phyloP scores from a whole-genome alignment of 2,329 filamentous ascomycete species.

The Penicillium sp. region DNA sequence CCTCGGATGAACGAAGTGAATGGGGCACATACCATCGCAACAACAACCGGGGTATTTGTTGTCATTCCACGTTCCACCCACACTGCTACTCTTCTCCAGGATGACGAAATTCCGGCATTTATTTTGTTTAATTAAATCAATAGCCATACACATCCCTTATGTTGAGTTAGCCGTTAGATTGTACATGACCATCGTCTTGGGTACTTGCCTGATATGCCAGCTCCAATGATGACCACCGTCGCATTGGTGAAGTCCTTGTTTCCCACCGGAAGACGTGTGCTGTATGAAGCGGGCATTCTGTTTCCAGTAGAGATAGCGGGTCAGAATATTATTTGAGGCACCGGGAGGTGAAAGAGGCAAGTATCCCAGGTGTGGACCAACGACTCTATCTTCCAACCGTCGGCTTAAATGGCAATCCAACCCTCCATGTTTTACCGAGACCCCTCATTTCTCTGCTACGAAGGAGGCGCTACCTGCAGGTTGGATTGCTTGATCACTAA shows the following conservation, averaged over 20 bases:
- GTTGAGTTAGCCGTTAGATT: not conserved
- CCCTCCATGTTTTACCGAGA: not conserved
- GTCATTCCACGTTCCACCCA: slow-evolving; percentile 32
- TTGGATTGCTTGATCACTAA: not conserved
- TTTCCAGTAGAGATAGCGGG: not conserved
- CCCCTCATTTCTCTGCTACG: not conserved
- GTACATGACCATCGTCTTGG: not conserved
- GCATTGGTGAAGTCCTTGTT: slow-evolving; percentile 54
- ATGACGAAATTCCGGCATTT: slow-evolving; percentile 23
- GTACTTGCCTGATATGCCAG: slow-evolving; percentile 50
- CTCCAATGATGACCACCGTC: slow-evolving; percentile 58
- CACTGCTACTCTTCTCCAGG: slow-evolving; percentile 19
- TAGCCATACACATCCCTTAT: slow-evolving; percentile 55
- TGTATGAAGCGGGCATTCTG: slow-evolving; percentile 8
- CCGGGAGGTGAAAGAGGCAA: not conserved
- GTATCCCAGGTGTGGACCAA: not conserved
- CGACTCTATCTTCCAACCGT: not conserved
- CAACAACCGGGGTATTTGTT: slow-evolving; percentile 59
- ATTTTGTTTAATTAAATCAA: slow-evolving; percentile 51
- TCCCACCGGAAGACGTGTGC: slow-evolving; percentile 26
- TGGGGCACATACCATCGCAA: slow-evolving; percentile 45
- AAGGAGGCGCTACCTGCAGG: not conserved
- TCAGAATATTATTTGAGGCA: not conserved
- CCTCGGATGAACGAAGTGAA: not conserved
- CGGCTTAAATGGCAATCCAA: not conserved